phyloP scores from a whole-genome alignment of 1,284 basidiomycete species.

The Earliella scabrosa region DNA sequence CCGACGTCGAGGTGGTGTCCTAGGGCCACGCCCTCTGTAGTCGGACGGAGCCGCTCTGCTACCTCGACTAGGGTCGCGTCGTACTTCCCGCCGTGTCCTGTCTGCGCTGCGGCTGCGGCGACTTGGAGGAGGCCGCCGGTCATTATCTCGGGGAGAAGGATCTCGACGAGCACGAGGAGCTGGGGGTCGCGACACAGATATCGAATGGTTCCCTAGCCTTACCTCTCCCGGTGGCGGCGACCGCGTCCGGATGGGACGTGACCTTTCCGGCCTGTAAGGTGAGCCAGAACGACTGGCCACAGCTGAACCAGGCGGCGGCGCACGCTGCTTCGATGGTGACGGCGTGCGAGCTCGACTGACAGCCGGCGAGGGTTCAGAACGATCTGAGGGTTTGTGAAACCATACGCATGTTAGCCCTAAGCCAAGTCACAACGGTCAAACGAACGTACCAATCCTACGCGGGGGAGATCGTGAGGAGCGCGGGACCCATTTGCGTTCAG shows the following conservation, averaged over 20 bases:
- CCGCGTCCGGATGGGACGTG: conserved; percentile 15
- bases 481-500: conserved; percentile 28
- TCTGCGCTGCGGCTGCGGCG: conserved; percentile 23
- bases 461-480: conserved; percentile 35
- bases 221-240: conserved; percentile 20
- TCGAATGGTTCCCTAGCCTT: conserved; percentile 43
- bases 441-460: conserved; percentile 32
- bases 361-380: conserved; percentile 12
- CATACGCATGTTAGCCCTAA: conserved; percentile 12
- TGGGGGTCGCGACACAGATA: conserved; percentile 16
- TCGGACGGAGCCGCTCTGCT: background rate
- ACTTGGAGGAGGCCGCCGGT: conserved; percentile 5
- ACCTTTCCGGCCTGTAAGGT: conserved; percentile 20
- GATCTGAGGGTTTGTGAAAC: conserved; percentile 9
- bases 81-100: conserved; percentile 9
- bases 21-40: conserved; percentile 19
- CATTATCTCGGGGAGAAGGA: conserved; percentile 10
- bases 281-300: conserved; percentile 16
- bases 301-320: conserved; percentile 13
- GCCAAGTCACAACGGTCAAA: background rate
- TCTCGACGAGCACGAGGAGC: conserved; percentile 12
- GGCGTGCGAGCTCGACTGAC: conserved; percentile 27
- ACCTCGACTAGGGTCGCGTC: conserved; percentile 13
- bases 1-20: conserved; percentile 17
- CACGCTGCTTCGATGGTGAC: conserved; percentile 15